These are phyloP conservation scores for Jamesozyma piceae DNA, from an alignment of 805 yeast species.

Conservation along the genomic window DNA sequence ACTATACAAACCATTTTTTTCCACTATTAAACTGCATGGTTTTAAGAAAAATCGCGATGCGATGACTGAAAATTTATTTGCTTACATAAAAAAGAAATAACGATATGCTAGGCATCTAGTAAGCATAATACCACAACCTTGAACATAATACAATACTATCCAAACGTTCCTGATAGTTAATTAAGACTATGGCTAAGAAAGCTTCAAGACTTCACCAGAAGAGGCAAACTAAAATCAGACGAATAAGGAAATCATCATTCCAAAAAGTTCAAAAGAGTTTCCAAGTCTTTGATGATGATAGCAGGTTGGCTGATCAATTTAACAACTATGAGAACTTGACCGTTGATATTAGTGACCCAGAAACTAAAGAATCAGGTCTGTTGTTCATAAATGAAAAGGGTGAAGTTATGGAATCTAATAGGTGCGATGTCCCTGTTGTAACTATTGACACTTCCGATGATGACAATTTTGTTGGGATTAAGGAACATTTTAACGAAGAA, in stretches of 20 bases:
- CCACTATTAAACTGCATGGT: not conserved
- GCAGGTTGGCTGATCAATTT: conserved; percentile 10
- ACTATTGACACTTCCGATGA: not conserved
- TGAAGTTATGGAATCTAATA: not conserved
- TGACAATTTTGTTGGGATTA: not conserved
- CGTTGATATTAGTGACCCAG: conserved; percentile 12
- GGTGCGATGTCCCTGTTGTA: not conserved
- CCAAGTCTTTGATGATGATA: conserved; percentile 23
- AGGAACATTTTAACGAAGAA: not conserved
- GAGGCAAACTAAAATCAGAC: conserved; percentile 4
- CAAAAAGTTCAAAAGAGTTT: conserved; percentile 24
- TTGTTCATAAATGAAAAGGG: not conserved
- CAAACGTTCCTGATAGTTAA: too few relatives aligned
- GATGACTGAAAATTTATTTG: conserved; percentile 7
- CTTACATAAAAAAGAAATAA: not conserved
- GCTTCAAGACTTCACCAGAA: not conserved
- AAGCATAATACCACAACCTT: not conserved
- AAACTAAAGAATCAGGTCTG: not conserved
- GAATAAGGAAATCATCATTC: conserved; percentile 29
- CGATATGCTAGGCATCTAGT: not conserved
- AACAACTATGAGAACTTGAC: conserved; percentile 24
- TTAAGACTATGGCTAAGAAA: conserved; percentile 3
- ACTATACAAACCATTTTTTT: too few relatives aligned
- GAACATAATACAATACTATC: too few relatives aligned
- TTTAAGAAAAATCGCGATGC: conserved; percentile 2